Evolutionary conservation across 2,329 filamentous ascomycete genomes (phyloP), one percentile per base, ranked within the genome.

Genomic region (Claviceps spartinae): DNA sequence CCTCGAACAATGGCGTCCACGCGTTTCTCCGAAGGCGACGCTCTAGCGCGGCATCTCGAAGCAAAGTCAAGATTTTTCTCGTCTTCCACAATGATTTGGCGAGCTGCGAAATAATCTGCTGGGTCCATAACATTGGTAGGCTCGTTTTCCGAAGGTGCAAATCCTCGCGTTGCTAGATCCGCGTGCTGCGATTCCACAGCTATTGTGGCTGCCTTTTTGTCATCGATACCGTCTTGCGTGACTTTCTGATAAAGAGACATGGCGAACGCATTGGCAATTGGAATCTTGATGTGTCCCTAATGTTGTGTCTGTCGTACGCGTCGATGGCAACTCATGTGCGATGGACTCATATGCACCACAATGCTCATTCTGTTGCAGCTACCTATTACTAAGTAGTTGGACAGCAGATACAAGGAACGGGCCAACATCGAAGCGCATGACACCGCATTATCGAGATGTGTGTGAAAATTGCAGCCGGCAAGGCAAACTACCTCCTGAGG

Each of bases 31-130:
- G 63, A 57, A 0, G 57, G 8, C 3, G 65, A 63, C 3, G 69
- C 67, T 5, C 57, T 52, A 5, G 44, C 41, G 22, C 61, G 63
- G 56, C 68, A 71, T 5, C 49, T 53, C 49, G 65, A 61, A 54
- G 74, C 72, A 58, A 75, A 76, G 2, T 63, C 65, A 5, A 73
- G 56, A 3, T 58, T 59, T 6, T 57, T 59, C 55, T 76, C 72
- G 2, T 60, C 58, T 3, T 40, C 37, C 13, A 46, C 9, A 14
- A 54, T 7, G 30, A 11, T n/a, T 8, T 24, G 18, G 13, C 43
- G 48, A 11, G n/a, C 26, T 1, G 30, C 45, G 11, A 50, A 50
- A 26, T 53, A 53, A 4, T 43, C 30, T 50, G 14, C 38, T 18
- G 22, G 16, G 18, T 44, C 48, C 41, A 22, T n/a, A 18, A 20